Evolutionary conservation across 495 filamentous ascomycete species (phyloP).

Genomic region (Xylaria bambusicola): DNA sequence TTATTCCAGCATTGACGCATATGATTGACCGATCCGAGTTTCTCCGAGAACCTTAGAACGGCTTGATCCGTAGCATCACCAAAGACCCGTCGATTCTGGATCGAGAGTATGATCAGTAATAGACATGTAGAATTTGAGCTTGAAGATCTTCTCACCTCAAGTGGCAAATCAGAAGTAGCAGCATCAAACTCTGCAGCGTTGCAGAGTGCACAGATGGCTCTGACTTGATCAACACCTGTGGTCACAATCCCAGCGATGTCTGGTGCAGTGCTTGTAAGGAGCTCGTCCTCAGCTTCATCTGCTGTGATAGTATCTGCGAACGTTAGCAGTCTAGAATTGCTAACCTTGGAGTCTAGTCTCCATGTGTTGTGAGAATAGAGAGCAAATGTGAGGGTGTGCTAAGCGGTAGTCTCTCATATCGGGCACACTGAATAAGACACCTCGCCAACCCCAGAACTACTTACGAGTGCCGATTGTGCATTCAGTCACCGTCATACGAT

Average conservation of each 20-base stretch:
- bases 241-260: slow-evolving; percentile 34
- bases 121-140: no score
- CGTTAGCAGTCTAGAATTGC: neutral
- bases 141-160: slow-evolving; percentile 32
- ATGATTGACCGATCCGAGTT: slow-evolving; percentile 51
- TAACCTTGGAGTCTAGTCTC: neutral
- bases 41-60: slow-evolving; percentile 66
- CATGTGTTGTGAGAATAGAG: no score
- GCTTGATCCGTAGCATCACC: slow-evolving; percentile 76
- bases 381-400: no score
- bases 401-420: neutral
- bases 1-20: slow-evolving; percentile 55
- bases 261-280: slow-evolving; percentile 30
- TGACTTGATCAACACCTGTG: slow-evolving; percentile 50
- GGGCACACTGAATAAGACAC: neutral
- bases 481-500: slow-evolving; percentile 63
- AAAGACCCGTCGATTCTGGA: slow-evolving; percentile 55
- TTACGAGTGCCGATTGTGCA: slow-evolving; percentile 45
- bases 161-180: slow-evolving; percentile 51
- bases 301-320: slow-evolving; percentile 35
- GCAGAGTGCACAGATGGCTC: slow-evolving; percentile 59
- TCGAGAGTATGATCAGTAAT: neutral
- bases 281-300: slow-evolving; percentile 41
- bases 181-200: slow-evolving; percentile 72
- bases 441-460: neutral